Evolutionary conservation across 2,329 filamentous ascomycete species (phyloP), one percentile per base, ranked within the genome.

Genomic region (Truncatella angustata): DNA sequence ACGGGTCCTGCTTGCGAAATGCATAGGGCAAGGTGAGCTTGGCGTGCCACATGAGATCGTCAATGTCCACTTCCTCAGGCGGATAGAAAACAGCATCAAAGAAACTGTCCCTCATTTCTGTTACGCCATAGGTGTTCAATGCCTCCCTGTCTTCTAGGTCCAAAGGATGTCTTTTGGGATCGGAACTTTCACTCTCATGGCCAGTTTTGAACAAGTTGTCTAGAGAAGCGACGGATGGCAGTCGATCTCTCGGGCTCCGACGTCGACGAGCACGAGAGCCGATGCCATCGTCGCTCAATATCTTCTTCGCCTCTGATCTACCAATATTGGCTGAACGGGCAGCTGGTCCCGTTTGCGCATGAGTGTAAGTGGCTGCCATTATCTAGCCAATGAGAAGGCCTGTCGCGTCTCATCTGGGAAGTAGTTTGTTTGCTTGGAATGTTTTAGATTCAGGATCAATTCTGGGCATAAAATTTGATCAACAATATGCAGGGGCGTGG

Each of bases 21-120:
- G 69, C 69, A 26, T 65, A 65, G 0, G 79, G 78, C 11, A 82
- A 66, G 20, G 76, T 78, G 11, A 65, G 60, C 54, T 72, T 68
- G 5, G 73, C 72, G 34, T 72, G 66, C 51, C 66, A 66, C 57
- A 71, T 63, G 14, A 79, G 64, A 12, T 73, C 67, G 3, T 72
- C 65, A 11, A 62, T 60, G 49, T 74, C 65, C 11, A 70, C 50
- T 3, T 70, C 62, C 3, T 70, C 63, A 1, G 74, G 72, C 40
- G 73, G 73, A n/a, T 74, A 59, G 54, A 79, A 82, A 34, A 72
- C 56, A 28, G 73, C 74, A 54, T 78, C 75, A 49, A 78, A 78
- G 61, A 76, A 77, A 49, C 73, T 71, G 56, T 77, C 75, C 28
- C 75, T 66, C 16, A 70, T 57, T 60, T 78, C 75, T 5, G 62